These are phyloP conservation scores for Bolboschoenus planiculmis DNA, from an alignment of 176 grass and related monocot species.

Conservation along the genomic window DNA sequence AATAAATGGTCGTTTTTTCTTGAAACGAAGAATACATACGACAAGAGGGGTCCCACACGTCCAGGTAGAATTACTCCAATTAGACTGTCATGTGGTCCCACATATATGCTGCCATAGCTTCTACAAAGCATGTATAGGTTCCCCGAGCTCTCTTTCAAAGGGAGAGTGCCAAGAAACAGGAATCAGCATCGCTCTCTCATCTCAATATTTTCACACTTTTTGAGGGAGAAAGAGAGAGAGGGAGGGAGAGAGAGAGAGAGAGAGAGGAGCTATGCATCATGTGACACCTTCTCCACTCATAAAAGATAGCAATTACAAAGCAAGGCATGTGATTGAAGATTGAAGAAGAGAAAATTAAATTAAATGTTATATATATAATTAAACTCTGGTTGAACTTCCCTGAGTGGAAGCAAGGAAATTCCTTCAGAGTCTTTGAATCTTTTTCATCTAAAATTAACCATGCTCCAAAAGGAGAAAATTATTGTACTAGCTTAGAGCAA, in stretches of 20 bases:
- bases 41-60: neutral
- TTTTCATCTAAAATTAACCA: neutral
- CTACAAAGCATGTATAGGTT: neutral
- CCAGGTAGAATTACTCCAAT: neutral
- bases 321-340: conserved; percentile 7
- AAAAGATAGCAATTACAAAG: conserved; percentile 14
- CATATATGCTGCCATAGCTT: neutral
- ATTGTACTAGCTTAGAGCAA: neutral
- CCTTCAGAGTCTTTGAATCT: neutral
- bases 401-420: conserved; percentile 8
- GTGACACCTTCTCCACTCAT: neutral
- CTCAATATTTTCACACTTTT: conserved; percentile 2
- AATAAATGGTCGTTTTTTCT: neutral
- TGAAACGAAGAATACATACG: neutral
- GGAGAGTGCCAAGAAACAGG: conserved; percentile 11
- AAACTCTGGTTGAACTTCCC: neutral
- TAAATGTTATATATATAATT: neutral
- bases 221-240: neutral
- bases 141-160: neutral
- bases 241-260: neutral
- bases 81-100: conserved; percentile 14
- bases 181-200: conserved; percentile 10
- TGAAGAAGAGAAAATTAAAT: neutral
- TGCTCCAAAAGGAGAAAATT: neutral
- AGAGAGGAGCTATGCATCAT: neutral